phyloP scores from a whole-genome alignment of 225 moss, liverwort and hornwort species.

The Marchantia paleacea region DNA sequence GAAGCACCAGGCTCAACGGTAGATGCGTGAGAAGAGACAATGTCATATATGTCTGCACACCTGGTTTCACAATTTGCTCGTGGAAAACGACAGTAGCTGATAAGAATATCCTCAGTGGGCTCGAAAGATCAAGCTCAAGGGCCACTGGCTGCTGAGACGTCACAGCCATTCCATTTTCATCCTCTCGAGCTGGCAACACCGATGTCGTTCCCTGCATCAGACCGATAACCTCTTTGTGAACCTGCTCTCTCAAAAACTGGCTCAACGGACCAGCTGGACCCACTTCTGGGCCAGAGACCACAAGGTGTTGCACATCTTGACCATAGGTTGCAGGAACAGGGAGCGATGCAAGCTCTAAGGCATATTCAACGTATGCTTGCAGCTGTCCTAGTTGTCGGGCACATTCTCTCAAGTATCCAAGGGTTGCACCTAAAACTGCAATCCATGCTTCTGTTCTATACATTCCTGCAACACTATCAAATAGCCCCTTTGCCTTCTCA shows the following conservation, averaged over 20 bases:
- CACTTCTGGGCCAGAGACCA: constrained; percentile 82
- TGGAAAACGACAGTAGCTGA: constrained; percentile 78
- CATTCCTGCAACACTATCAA: constrained; percentile 69
- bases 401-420: constrained; percentile 83
- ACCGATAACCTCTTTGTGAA: constrained; percentile 63
- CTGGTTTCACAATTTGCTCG: constrained; percentile 63
- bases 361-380: constrained; percentile 70
- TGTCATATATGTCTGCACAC: constrained; percentile 59
- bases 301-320: constrained; percentile 22
- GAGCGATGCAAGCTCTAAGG: constrained; percentile 78
- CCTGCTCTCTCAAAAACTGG: constrained; percentile 55
- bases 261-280: constrained; percentile 57
- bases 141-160: constrained; percentile 50
- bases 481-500: constrained; percentile 58
- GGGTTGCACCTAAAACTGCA: constrained; percentile 66
- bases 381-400: constrained; percentile 75
- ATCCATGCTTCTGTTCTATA: constrained; percentile 90
- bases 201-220: constrained; percentile 57
- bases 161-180: constrained; percentile 52
- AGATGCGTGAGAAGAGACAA: constrained; percentile 74
- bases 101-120: constrained; percentile 67
- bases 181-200: constrained; percentile 60
- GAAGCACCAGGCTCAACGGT: constrained; percentile 50
- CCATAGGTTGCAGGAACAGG: constrained; percentile 46
- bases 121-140: constrained; percentile 65